Conservation (phyloP, 2,329 filamentous ascomycete genomes). For the Hirsutella minnesotensis region DNA sequence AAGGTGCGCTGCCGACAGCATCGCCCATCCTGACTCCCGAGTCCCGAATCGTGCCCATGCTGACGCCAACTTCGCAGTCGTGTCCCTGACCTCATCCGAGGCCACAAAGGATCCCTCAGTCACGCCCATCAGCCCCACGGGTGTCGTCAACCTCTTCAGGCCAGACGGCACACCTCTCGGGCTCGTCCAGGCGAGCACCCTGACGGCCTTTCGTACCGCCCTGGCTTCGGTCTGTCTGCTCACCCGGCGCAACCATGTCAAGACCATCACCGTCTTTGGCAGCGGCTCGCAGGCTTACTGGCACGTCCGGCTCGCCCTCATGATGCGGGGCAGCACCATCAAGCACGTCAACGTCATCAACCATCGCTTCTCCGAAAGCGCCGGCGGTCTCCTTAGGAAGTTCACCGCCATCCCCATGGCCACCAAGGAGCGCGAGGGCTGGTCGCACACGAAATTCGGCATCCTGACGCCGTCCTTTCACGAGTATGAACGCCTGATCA, state of each 20-base stretch:
- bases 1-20: conserved; percentile 30
- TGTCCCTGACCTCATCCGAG: conserved; percentile 43
- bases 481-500: conserved; percentile 53
- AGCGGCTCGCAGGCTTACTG: conserved; percentile 87
- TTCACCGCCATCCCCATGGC: conserved; percentile 30
- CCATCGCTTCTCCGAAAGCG: conserved; percentile 51
- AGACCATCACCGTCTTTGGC: conserved; percentile 74
- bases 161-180: conserved; percentile 51
- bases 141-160: conserved; percentile 58
- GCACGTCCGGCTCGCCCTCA: conserved; percentile 76
- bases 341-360: conserved; percentile 77
- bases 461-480: conserved; percentile 58
- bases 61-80: conserved; percentile 29
- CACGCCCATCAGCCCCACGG: conserved; percentile 39
- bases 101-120: conserved; percentile 14
- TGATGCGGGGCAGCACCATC: conserved; percentile 59
- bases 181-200: conserved; percentile 58
- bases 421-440: conserved; percentile 46
- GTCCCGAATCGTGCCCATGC: not conserved
- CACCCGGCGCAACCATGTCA: conserved; percentile 53
- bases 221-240: conserved; percentile 59
- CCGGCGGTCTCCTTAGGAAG: conserved; percentile 35
- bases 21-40: too few relatives aligned
- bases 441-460: conserved; percentile 54
- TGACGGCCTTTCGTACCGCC: conserved; percentile 74